Evolutionary conservation across 495 filamentous ascomycete genomes (phyloP).

Genomic region (Podospora pseudocomata): DNA sequence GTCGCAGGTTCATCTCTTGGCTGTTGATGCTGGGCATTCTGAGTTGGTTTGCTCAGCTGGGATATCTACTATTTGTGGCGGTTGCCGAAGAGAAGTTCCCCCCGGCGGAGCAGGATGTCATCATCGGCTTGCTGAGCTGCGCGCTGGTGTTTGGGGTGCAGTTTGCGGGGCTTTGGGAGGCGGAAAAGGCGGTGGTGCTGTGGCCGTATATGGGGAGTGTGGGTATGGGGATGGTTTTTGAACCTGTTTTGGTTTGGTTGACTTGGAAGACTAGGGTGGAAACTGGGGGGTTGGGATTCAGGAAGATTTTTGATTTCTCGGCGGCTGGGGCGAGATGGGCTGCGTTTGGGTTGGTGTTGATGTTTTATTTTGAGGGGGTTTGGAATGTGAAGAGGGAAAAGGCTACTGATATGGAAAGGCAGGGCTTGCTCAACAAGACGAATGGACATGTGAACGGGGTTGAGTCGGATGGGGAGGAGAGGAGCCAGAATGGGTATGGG

Average conservation of each 20-base stretch:
- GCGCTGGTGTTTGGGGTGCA: conserved; percentile 54
- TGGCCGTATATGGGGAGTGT: conserved; percentile 59
- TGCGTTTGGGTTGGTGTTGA: conserved; percentile 28
- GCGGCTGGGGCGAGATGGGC: conserved; percentile 34
- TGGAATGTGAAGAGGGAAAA: conserved; percentile 27
- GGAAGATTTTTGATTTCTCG: conserved; percentile 35
- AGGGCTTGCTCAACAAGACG: conserved; percentile 44
- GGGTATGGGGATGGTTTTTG: conserved; percentile 49
- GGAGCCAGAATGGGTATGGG: conserved; percentile 38
- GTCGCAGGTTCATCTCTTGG: conserved; percentile 45
- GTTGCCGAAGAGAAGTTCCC: conserved; percentile 39
- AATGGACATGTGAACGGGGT: conserved; percentile 14
- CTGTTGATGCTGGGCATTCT: conserved; percentile 46
- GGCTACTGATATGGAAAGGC: conserved; percentile 47
- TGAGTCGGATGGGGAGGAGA: conserved; percentile 22
- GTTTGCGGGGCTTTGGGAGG: conserved; percentile 48
- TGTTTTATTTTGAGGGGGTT: conserved; percentile 32
- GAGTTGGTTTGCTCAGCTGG: conserved; percentile 50
- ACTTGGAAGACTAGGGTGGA: conserved; percentile 26
- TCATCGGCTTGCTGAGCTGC: conserved; percentile 51
- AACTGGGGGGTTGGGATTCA: conserved; percentile 14
- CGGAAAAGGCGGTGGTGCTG: conserved; percentile 54
- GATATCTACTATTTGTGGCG: conserved; percentile 39
- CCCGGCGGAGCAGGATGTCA: conserved; percentile 41
- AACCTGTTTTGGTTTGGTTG: conserved; percentile 42